phyloP scores from a whole-genome alignment of 345 rosid species.

The Citrus glauca region DNA sequence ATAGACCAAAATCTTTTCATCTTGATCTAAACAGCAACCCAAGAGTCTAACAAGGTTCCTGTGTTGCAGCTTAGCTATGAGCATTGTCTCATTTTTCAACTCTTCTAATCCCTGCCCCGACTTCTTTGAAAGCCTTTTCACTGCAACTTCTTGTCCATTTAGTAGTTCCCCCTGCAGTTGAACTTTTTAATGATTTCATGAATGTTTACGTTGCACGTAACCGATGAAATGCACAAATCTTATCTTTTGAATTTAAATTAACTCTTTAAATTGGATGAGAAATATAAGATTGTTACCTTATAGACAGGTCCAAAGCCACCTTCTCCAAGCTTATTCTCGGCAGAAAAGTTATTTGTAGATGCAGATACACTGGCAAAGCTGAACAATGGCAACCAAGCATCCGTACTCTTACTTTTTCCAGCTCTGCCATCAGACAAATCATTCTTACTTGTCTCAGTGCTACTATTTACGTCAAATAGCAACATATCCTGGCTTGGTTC shows the following conservation, averaged over 20 bases:
- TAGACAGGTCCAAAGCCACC: constrained; percentile 40
- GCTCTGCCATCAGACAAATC: not conserved
- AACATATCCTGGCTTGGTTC: constrained; percentile 15
- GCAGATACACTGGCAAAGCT: constrained; percentile 20
- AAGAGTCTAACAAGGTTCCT: not conserved
- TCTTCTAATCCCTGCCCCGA: constrained; percentile 32
- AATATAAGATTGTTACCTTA: not conserved
- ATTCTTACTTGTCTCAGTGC: not conserved
- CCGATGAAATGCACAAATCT: too few species aligned
- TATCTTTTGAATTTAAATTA: too few species aligned
- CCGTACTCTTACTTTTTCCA: not conserved
- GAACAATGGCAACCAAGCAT: constrained; percentile 16
- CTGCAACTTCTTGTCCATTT: constrained; percentile 33
- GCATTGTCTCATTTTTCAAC: constrained; percentile 29
- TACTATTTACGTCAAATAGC: constrained; percentile 12
- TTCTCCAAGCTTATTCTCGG: constrained; percentile 27
- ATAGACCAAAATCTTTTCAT: not conserved
- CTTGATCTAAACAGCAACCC: not conserved
- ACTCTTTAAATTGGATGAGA: not conserved
- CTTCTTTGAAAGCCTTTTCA: constrained; percentile 33
- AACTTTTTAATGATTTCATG: too few species aligned
- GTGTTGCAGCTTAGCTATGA: constrained; percentile 14
- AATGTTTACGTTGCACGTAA: not conserved
- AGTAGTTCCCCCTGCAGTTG: constrained; percentile 15
- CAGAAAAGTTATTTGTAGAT: constrained; percentile 24